Evolutionary conservation across 2,329 filamentous ascomycete genomes (phyloP), one percentile per base, ranked within the genome.

Genomic region (Neofusicoccum parvum): DNA sequence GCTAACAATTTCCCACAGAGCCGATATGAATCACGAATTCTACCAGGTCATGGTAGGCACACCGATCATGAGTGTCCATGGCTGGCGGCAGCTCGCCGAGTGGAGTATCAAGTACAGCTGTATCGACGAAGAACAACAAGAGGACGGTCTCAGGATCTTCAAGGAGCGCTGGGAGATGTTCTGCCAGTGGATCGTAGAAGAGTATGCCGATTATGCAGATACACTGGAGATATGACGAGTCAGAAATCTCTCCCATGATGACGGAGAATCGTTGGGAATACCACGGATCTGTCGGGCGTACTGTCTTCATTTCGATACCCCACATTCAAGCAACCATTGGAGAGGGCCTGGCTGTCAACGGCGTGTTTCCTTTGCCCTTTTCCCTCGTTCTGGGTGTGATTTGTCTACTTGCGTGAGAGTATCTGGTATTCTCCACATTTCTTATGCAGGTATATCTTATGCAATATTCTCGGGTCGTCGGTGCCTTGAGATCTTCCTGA

Each of bases 41-140:
- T 92, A 92, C 73, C 90, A 93, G 72, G 83, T 89, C 66, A 87
- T 92, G 82, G 84, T 90, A 7, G 90, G 90, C 54, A 87, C 87
- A 50, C 80, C 83, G 12, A 83, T 86, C 65, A 91, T 92, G 83
- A 85, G 83, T 17, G 76, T 93, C 0, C 86, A 86, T 68, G 90
- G 90, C 49, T 91, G 90, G 88, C 89, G 89, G 72, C 89, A 92
- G 75, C 78, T 83, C 0, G 80, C 77, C 2, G 69, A 76, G 39
- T 83, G 80, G 81, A 82, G 80, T 63, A 68, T 83, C 3, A 72
- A 81, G 37, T 80, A 82, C 68, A 80, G 78, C 66, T 82, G 80
- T 64, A 70, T 83, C 17, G 67, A 36, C 5, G 50, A 69, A 0
- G 37, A 60, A 0, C 81, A 88, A 68, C 78, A 79, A 65, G 67